Conservation (phyloP, 129 eudicot species). For the Smallanthus sonchifolius region DNA sequence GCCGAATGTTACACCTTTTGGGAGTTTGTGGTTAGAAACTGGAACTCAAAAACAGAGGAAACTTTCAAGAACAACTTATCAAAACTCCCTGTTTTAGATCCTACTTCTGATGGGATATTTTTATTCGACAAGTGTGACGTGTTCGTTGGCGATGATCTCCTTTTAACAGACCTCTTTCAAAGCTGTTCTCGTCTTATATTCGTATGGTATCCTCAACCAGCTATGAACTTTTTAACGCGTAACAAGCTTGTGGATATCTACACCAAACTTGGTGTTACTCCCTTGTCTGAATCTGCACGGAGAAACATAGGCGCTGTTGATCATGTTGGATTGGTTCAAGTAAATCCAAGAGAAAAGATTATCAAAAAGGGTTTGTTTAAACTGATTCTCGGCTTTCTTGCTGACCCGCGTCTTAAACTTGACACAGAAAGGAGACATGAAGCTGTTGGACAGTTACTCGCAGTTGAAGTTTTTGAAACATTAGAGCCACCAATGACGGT, state of each 20-base stretch:
- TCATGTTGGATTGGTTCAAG: background rate
- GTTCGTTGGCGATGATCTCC: constrained; percentile 50
- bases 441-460: constrained; percentile 25
- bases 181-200: constrained; percentile 27
- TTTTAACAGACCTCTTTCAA: constrained; percentile 35
- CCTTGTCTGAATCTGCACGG: constrained; percentile 36
- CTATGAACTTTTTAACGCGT: constrained; percentile 17
- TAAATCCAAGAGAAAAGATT: constrained; percentile 9
- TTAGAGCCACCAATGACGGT: constrained; percentile 21
- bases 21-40: constrained; percentile 33
- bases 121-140: constrained; percentile 40
- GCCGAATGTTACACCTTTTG: constrained; percentile 47
- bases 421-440: constrained; percentile 38
- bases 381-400: constrained; percentile 48
- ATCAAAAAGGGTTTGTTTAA: constrained; percentile 35
- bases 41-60: constrained; percentile 21
- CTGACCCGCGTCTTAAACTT: constrained; percentile 17
- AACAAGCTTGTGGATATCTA: constrained; percentile 32
- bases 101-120: constrained; percentile 20
- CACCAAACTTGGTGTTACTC: constrained; percentile 39
- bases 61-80: constrained; percentile 13
- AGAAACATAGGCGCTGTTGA: constrained; percentile 13
- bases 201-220: constrained; percentile 44
- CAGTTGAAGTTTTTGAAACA: constrained; percentile 33
- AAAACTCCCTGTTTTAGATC: constrained; percentile 35